Percentiles rank a stretch among this genome's conserved stretches.
Evolutionary conservation across 352 stramenopile genomes (phyloP).

Genomic region (Sclerospora graminicola): DNA sequence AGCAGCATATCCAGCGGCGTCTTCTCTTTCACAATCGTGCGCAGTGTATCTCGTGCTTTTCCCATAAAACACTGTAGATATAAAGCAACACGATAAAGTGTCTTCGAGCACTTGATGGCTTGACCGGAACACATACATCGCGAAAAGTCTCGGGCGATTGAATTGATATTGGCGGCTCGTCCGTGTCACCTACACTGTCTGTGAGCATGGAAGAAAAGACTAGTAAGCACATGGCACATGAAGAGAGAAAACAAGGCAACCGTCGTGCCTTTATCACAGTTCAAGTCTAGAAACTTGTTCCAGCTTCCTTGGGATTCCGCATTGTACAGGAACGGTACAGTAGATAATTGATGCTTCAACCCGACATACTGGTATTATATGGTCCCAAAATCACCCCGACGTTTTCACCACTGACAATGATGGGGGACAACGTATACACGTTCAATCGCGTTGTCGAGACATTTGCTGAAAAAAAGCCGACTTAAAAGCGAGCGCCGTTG

Average conservation of each 20-base stretch:
- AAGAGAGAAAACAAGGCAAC: background rate
- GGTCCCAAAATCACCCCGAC: constrained; percentile 90
- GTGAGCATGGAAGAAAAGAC: constrained; percentile 1
- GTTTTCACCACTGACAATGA: constrained; percentile 93
- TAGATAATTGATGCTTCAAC: constrained; percentile 66
- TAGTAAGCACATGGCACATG: no score
- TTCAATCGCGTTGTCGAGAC: constrained; percentile 88
- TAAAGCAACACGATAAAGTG: no score
- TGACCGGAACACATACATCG: constrained; percentile 63
- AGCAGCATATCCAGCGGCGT: no score
- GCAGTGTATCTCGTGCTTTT: no score
- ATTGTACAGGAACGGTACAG: constrained; percentile 34
- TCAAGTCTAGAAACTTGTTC: constrained; percentile 59
- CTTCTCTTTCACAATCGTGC: no score
- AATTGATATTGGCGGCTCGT: constrained; percentile 48
- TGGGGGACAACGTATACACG: constrained; percentile 85
- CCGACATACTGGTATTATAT: constrained; percentile 93
- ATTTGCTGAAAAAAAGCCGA: constrained; percentile 70
- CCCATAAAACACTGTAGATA: no score
- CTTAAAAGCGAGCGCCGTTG: background rate
- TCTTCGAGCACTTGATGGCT: no score
- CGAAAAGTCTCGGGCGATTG: constrained; percentile 48
- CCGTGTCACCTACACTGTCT: constrained; percentile 29
- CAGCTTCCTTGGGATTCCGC: constrained; percentile 43
- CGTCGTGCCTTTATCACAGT: constrained; percentile 45